Evolutionary conservation across 257 asterid species (phyloP).

Genomic region (Gentiana macrophylla): DNA sequence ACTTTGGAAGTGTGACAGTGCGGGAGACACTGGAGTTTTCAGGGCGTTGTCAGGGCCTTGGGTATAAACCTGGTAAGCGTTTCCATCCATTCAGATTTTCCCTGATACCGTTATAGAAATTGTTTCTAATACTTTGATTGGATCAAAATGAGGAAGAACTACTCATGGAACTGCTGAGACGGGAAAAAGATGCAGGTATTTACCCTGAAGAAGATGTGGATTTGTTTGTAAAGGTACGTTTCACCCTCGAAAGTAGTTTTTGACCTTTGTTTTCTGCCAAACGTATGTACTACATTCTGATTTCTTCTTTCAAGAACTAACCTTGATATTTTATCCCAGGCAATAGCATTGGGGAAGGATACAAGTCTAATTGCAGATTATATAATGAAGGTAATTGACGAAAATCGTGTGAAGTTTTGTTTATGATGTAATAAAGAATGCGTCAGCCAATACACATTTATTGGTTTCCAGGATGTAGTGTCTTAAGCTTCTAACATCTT

Average conservation of each 20-base stretch:
- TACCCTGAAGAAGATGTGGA: conserved; percentile 93
- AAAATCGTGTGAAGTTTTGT: not conserved
- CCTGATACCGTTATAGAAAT: not conserved
- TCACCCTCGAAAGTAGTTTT: conserved; percentile 5
- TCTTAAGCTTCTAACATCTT: too few relatives aligned
- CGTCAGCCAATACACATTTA: too few relatives aligned
- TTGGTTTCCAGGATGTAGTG: too few relatives aligned
- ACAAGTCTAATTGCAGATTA: conserved; percentile 66
- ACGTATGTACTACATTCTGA: not conserved
- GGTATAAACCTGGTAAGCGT: conserved; percentile 62
- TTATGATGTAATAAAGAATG: not conserved
- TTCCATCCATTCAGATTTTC: not conserved
- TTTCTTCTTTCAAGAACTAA: conserved; percentile 15
- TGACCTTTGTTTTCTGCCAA: not conserved
- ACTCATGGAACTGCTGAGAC: conserved; percentile 84
- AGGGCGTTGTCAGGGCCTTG: conserved; percentile 83
- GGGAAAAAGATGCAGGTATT: conserved; percentile 73
- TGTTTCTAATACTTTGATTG: not conserved
- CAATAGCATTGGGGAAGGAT: conserved; percentile 73
- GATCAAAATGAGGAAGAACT: conserved; percentile 41
- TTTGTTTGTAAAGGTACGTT: conserved; percentile 68
- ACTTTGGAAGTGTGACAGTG: conserved; percentile 83
- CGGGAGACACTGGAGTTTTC: conserved; percentile 83
- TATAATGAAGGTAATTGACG: conserved; percentile 53
- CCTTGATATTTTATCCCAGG: conserved; percentile 53